Evolutionary conservation across 805 yeast genomes (phyloP), one percentile per base, ranked within the genome.

Genomic region (Candida montana): DNA sequence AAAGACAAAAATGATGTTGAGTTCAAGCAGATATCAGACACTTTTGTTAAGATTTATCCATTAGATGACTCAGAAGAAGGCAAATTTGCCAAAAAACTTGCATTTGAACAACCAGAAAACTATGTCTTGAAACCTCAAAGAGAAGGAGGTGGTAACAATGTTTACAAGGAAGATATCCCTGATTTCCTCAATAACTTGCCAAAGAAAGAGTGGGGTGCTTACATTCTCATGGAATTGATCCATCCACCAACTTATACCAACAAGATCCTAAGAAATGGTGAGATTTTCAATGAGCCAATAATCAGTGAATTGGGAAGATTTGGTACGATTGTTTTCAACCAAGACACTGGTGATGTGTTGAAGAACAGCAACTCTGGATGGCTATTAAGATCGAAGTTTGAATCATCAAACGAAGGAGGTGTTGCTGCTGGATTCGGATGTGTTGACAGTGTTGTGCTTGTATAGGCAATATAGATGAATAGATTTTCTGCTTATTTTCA

Each of bases 401-500:
- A 86, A 49, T 68, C 83, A 4, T 83, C 95, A 40, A 81, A 93
- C 62, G 99, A 93, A 67, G 99, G 99, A 30, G 99, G 99, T 31
- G 97, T 93, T 27, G 98, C 98, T 18, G 99, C 99, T 13, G 99
- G 99, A 1, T 91, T 86, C 64, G 99, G 98, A 7, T 89, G 97
- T 62, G 86, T 93, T 31, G 99, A 93, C 62, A 84, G 89, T 55
- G 71, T 89, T 29, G 77, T 79, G 46, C 65, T 87, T 32, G 44
- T 52, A 26, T 54, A 48, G 39, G 20, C 29, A n/a, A n/a, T n/a
- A n/a, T n/a, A n/a, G n/a, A n/a, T n/a, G n/a, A n/a, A n/a, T n/a
- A n/a, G n/a, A n/a, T n/a, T n/a, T n/a, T n/a, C n/a, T n/a, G n/a
- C n/a, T n/a, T n/a, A n/a, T n/a, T n/a, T n/a, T n/a, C n/a, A n/a